Percentiles rank a stretch among this genome's conserved stretches.
These are phyloP conservation scores for Apiospora marii DNA, from an alignment of 2,329 filamentous ascomycete genomes.

Conservation along the genomic window DNA sequence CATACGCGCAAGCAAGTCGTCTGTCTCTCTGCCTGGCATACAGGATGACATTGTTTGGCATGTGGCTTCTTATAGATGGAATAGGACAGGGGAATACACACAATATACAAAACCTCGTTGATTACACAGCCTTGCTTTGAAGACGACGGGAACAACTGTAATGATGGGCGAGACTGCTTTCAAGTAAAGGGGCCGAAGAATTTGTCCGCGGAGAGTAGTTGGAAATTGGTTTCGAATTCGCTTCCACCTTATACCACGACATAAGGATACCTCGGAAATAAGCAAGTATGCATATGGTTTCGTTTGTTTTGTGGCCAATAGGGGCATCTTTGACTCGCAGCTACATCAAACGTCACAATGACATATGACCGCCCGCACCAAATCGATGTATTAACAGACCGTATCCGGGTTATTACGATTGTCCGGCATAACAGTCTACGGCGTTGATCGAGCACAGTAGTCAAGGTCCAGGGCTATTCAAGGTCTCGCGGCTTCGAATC, in stretches of 20 bases:
- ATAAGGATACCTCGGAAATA: background rate
- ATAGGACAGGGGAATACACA: background rate
- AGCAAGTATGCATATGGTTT: background rate
- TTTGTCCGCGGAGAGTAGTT: too few species aligned
- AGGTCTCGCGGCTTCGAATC: conserved; percentile 6
- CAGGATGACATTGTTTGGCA: background rate
- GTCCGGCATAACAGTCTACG: background rate
- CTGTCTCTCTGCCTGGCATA: background rate
- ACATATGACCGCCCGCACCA: background rate
- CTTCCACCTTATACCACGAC: too few species aligned
- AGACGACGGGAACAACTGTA: too few species aligned
- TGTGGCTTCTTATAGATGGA: background rate
- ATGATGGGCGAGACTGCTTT: background rate
- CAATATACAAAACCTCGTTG: background rate
- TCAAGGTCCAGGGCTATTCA: background rate
- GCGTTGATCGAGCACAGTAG: background rate
- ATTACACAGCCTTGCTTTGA: background rate
- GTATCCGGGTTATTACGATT: background rate
- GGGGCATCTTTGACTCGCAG: background rate
- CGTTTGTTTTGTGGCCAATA: background rate
- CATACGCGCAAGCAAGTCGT: background rate
- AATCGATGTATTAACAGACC: background rate
- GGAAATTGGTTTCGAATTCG: too few species aligned
- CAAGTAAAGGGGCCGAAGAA: background rate
- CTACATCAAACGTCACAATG: background rate